phyloP scores from a whole-genome alignment of 2,329 filamentous ascomycete genomes.

The Aspergillus japonicus region DNA sequence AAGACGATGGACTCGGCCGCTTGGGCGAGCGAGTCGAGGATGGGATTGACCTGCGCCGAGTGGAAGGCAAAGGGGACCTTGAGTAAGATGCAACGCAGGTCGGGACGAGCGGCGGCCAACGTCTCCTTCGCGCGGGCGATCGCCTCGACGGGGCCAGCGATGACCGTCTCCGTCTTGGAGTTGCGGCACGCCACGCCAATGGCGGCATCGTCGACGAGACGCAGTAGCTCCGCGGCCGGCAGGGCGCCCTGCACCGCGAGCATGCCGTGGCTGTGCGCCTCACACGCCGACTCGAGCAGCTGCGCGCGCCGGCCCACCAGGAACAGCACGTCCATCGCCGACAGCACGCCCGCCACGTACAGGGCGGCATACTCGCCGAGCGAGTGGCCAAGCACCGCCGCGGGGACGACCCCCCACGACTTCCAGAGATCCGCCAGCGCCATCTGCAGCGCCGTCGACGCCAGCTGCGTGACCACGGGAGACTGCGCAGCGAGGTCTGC shows the following conservation, averaged over 20 bases:
- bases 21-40: conserved; percentile 18
- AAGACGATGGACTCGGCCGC: conserved; percentile 49
- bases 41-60: conserved; percentile 18
- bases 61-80: conserved; percentile 62
- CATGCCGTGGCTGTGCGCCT: conserved; percentile 66
- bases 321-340: conserved; percentile 51
- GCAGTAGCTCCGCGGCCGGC: conserved; percentile 40
- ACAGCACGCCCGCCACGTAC: conserved; percentile 33
- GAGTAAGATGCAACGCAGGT: conserved; percentile 58
- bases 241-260: conserved; percentile 52
- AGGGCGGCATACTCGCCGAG: conserved; percentile 42
- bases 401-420: conserved; percentile 30
- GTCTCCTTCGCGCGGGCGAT: conserved; percentile 45
- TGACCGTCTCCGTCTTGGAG: conserved; percentile 57
- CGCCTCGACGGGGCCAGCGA: conserved; percentile 62
- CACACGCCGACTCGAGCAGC: conserved; percentile 65
- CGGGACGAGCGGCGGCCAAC: conserved; percentile 50
- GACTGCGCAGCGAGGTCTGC: conserved; percentile 5
- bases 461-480: conserved; percentile 38
- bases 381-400: conserved; percentile 56
- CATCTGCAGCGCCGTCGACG: conserved; percentile 40
- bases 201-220: conserved; percentile 35
- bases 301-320: conserved; percentile 68
- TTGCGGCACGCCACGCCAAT: conserved; percentile 14
- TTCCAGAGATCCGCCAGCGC: conserved; percentile 35